Evolutionary conservation across 164 flowering plant species (phyloP).

Genomic region (Magnolia sinica): DNA sequence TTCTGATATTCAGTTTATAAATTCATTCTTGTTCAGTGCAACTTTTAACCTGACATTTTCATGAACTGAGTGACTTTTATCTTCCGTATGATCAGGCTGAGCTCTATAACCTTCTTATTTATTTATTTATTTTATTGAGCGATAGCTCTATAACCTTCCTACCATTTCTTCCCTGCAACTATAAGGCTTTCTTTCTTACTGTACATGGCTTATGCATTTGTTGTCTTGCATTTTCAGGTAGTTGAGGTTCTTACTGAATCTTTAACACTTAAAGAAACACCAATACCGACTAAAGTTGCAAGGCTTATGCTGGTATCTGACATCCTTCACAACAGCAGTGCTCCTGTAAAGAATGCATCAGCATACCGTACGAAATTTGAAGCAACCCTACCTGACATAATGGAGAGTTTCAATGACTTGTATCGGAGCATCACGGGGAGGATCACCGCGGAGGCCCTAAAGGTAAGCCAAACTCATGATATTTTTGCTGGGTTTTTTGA

Average conservation of each 20-base stretch:
- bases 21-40: background rate
- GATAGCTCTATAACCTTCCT: background rate
- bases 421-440: slow-evolving; percentile 91
- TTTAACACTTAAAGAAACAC: slow-evolving; percentile 95
- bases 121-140: too few species aligned
- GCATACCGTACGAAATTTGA: slow-evolving; percentile 98
- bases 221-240: slow-evolving; percentile 42
- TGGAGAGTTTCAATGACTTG: slow-evolving; percentile 98
- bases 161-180: background rate
- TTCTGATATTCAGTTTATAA: background rate
- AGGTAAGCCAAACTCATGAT: slow-evolving; percentile 39
- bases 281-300: slow-evolving; percentile 95
- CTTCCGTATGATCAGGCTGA: background rate
- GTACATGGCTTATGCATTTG: background rate
- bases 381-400: slow-evolving; percentile 86
- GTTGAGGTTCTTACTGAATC: slow-evolving; percentile 98
- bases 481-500: background rate
- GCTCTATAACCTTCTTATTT: background rate
- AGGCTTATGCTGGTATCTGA: slow-evolving; percentile 99
- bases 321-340: slow-evolving; percentile 96
- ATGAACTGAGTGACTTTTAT: background rate
- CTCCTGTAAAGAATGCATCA: slow-evolving; percentile 98
- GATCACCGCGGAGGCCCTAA: slow-evolving; percentile 97
- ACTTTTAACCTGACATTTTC: background rate
- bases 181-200: background rate